A percentile compares a stretch with the other conserved stretches of the same genome.
Conservation (phyloP, 2,329 filamentous ascomycete species). For the Diaporthe australafricana region DNA sequence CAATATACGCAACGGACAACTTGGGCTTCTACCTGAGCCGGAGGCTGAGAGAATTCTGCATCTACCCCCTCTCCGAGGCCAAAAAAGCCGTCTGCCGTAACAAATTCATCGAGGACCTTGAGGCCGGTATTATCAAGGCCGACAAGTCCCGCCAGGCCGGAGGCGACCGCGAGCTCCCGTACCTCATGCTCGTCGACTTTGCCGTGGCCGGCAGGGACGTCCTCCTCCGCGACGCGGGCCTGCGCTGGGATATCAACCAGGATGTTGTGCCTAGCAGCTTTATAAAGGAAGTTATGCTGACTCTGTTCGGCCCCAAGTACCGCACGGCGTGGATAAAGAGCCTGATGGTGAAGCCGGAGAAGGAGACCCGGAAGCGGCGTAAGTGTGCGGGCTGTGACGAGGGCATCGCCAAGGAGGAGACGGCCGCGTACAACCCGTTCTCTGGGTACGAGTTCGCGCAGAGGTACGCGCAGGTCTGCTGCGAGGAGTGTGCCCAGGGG, state of each 20-base stretch:
- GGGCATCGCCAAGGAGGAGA: not conserved
- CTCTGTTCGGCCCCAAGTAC: not conserved
- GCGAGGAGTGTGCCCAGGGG: not conserved
- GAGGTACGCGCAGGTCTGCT: conserved; percentile 9
- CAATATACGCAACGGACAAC: not conserved
- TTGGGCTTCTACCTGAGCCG: not conserved
- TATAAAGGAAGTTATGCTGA: not conserved
- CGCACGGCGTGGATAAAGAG: conserved; percentile 22
- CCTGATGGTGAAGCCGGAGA: not conserved
- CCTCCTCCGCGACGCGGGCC: not conserved
- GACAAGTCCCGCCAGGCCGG: not conserved
- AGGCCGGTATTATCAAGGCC: not conserved
- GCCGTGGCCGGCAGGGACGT: conserved; percentile 9
- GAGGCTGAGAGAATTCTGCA: conserved; percentile 3
- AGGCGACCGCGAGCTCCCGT: not conserved
- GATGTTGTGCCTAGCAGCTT: not conserved
- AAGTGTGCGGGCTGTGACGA: not conserved
- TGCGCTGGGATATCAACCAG: not conserved
- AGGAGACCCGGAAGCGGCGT: not conserved
- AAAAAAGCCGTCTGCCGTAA: not conserved
- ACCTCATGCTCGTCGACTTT: conserved; percentile 30
- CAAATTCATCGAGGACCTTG: not conserved
- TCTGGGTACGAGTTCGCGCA: not conserved
- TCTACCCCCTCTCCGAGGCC: not conserved
- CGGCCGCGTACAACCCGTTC: not conserved